Conservation (phyloP, 2,329 filamentous ascomycete genomes). For the Ilyonectria mors-panacis region DNA sequence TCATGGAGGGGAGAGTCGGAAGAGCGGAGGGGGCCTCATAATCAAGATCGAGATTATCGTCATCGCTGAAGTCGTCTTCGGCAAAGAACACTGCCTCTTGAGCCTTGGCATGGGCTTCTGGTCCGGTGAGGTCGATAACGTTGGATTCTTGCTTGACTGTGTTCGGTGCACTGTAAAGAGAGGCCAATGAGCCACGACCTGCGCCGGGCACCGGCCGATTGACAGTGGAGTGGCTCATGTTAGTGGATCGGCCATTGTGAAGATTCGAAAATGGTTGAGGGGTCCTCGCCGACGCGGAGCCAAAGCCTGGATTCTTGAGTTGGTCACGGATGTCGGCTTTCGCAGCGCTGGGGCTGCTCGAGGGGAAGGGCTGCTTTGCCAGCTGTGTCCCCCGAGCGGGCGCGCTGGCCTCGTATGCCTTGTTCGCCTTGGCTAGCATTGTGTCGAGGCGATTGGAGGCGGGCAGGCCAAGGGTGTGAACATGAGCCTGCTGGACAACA, state of each 20-base stretch:
- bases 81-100: slow-evolving; percentile 71
- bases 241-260: slow-evolving; percentile 51
- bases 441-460: slow-evolving; percentile 40
- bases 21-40: slow-evolving; percentile 72
- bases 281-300: slow-evolving; percentile 59
- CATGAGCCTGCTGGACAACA: slow-evolving; percentile 45
- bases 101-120: slow-evolving; percentile 47
- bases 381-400: slow-evolving; percentile 54
- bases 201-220: slow-evolving; percentile 28
- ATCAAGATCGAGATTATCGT: slow-evolving; percentile 81
- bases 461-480: slow-evolving; percentile 37
- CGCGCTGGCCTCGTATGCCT: slow-evolving; percentile 56
- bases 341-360: slow-evolving; percentile 65
- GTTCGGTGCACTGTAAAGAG: slow-evolving; percentile 61
- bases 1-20: slow-evolving; percentile 51
- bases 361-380: slow-evolving; percentile 69
- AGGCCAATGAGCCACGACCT: slow-evolving; percentile 53
- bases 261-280: slow-evolving; percentile 45
- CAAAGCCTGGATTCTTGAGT: slow-evolving; percentile 61
- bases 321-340: slow-evolving; percentile 67
- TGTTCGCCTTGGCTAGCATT: slow-evolving; percentile 57
- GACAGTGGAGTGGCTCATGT: slow-evolving; percentile 48
- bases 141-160: slow-evolving; percentile 59
- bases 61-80: slow-evolving; percentile 90
- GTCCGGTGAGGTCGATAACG: slow-evolving; percentile 54